These are phyloP conservation scores for Pugionium dolabratum DNA, from an alignment of 345 rosid species.

Conservation along the genomic window DNA sequence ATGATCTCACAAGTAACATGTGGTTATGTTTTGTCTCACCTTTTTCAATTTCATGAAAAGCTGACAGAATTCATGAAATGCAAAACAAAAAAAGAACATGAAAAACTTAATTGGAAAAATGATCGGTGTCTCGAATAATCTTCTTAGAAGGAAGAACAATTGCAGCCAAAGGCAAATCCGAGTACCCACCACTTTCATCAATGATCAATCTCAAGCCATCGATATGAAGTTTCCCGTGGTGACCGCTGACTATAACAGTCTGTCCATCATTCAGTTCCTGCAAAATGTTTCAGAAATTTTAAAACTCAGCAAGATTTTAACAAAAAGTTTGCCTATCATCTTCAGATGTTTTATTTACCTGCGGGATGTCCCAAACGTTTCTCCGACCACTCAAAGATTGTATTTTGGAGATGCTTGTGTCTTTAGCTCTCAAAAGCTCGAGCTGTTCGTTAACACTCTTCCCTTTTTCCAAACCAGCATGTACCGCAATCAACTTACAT, in stretches of 20 bases:
- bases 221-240: conserved; percentile 78
- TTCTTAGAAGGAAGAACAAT: conserved; percentile 69
- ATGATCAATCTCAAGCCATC: conserved; percentile 77
- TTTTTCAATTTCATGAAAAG: no score
- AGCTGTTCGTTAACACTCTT: conserved; percentile 60
- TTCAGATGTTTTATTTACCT: conserved; percentile 45
- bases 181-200: conserved; percentile 81
- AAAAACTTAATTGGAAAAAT: conserved; percentile 28
- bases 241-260: conserved; percentile 72
- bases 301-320: conserved; percentile 8
- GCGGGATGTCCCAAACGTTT: conserved; percentile 77
- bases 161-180: conserved; percentile 72
- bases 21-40: no score
- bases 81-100: no score
- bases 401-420: conserved; percentile 56
- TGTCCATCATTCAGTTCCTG: conserved; percentile 43
- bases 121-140: conserved; percentile 64
- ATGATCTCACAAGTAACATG: no score
- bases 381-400: conserved; percentile 68
- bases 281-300: not conserved
- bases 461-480: conserved; percentile 72
- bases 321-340: not conserved
- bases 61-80: no score
- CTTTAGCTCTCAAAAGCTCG: conserved; percentile 57
- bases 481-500: conserved; percentile 71